Evolutionary conservation across 1,139 yeast genomes (phyloP).

Genomic region (Zygosaccharomyces pseudobailii): DNA sequence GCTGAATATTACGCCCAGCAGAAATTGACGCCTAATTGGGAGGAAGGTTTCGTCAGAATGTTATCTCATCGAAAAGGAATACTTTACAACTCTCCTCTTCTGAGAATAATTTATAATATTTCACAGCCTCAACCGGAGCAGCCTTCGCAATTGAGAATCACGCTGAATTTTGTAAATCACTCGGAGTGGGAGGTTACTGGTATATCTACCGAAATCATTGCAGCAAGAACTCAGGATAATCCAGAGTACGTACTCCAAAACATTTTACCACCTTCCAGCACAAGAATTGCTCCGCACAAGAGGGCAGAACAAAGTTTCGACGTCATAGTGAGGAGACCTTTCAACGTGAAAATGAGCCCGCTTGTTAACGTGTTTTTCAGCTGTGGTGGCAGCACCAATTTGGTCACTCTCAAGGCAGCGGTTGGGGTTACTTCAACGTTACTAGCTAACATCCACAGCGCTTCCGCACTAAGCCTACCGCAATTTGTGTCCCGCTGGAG

Average conservation of each 20-base stretch:
- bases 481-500: conserved; percentile 75
- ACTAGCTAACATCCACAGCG: conserved; percentile 51
- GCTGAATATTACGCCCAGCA: conserved; percentile 22
- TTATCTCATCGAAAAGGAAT: conserved; percentile 75
- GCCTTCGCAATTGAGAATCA: conserved; percentile 24
- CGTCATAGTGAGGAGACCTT: conserved; percentile 45
- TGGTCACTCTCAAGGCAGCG: conserved; percentile 62
- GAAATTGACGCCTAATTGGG: conserved; percentile 64
- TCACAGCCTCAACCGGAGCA: conserved; percentile 36
- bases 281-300: conserved; percentile 42
- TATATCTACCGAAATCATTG: conserved; percentile 25
- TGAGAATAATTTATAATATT: conserved; percentile 61
- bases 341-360: conserved; percentile 54
- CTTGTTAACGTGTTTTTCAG: conserved; percentile 43
- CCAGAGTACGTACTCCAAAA: conserved; percentile 49
- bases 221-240: conserved; percentile 35
- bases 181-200: conserved; percentile 38
- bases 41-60: conserved; percentile 68
- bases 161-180: conserved; percentile 59
- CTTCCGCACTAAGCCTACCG: conserved; percentile 40
- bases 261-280: conserved; percentile 49
- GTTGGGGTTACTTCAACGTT: conserved; percentile 60
- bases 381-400: conserved; percentile 46
- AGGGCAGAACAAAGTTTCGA: conserved; percentile 47
- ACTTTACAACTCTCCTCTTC: conserved; percentile 67